Conservation (phyloP, 1,139 yeast species). For the Debaryomycetaceae sp. region DNA sequence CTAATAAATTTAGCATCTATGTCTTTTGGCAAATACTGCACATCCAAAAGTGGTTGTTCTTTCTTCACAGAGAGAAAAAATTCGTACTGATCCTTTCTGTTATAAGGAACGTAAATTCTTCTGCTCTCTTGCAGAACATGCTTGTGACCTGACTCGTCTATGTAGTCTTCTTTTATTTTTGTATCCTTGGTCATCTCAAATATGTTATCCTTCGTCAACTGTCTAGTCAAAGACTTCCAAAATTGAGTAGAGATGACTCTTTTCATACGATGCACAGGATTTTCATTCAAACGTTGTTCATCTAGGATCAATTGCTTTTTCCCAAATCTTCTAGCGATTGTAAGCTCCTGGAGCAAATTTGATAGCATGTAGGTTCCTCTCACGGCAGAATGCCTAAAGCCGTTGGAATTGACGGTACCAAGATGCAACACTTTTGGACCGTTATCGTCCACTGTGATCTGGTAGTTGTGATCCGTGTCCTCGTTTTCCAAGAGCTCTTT, state of each 20-base stretch:
- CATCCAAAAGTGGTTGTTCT: conserved; percentile 61
- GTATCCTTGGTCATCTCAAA: conserved; percentile 78
- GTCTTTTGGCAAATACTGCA: conserved; percentile 62
- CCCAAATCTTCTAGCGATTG: conserved; percentile 81
- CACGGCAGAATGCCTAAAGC: conserved; percentile 67
- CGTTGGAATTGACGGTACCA: conserved; percentile 84
- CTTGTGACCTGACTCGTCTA: conserved; percentile 30
- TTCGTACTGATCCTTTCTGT: conserved; percentile 68
- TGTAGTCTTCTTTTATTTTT: conserved; percentile 61
- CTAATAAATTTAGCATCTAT: conserved; percentile 69
- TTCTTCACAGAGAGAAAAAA: conserved; percentile 58
- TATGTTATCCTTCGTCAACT: conserved; percentile 57
- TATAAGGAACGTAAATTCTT: conserved; percentile 73
- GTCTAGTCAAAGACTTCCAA: conserved; percentile 79
- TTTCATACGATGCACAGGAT: conserved; percentile 77
- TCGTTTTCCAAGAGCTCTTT: conserved; percentile 68
- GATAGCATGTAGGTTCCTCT: conserved; percentile 92
- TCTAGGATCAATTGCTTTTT: conserved; percentile 74
- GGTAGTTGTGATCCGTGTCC: conserved; percentile 83
- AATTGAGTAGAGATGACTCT: conserved; percentile 74
- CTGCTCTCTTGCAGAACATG: conserved; percentile 45
- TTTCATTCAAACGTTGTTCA: conserved; percentile 80
- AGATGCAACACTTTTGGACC: conserved; percentile 87
- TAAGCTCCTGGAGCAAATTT: conserved; percentile 82
- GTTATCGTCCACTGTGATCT: conserved; percentile 86